These are phyloP conservation scores for Magnaporthales sp. DNA, from an alignment of 2,329 filamentous ascomycete genomes.

Conservation along the genomic window DNA sequence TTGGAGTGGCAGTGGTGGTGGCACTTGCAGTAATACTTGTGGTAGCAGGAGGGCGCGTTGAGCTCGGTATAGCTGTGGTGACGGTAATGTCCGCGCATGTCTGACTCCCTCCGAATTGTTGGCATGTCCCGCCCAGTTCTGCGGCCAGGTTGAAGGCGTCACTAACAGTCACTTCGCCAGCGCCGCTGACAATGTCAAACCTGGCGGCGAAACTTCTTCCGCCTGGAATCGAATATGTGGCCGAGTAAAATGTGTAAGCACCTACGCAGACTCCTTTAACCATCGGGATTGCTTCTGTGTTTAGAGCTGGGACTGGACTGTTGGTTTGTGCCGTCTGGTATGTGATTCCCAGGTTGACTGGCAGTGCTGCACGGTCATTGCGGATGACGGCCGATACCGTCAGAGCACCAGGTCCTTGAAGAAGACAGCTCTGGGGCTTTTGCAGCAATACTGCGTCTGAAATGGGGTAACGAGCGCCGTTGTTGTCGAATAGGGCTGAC, in stretches of 20 bases:
- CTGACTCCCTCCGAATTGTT: slow-evolving; percentile 26
- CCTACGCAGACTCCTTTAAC: slow-evolving; percentile 34
- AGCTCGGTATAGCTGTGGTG: slow-evolving; percentile 10
- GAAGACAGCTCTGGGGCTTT: slow-evolving; percentile 46
- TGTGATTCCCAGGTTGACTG: slow-evolving; percentile 31
- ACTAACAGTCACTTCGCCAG: slow-evolving; percentile 21
- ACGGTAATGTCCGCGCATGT: slow-evolving; percentile 17
- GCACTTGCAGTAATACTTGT: slow-evolving; percentile 17
- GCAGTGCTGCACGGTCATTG: slow-evolving; percentile 33
- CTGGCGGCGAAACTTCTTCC: slow-evolving; percentile 33
- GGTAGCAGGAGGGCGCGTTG: slow-evolving; percentile 14
- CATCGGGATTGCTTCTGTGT: slow-evolving; percentile 28
- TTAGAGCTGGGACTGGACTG: slow-evolving; percentile 33
- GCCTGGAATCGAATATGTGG: slow-evolving; percentile 33
- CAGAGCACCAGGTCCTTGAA: slow-evolving; percentile 30
- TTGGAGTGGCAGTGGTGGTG: slow-evolving; percentile 8
- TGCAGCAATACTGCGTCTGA: slow-evolving; percentile 48
- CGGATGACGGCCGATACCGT: slow-evolving; percentile 39
- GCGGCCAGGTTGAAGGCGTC: slow-evolving; percentile 41
- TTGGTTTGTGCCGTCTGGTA: slow-evolving; percentile 31
- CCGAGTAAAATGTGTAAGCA: slow-evolving; percentile 38
- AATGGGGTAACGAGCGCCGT: slow-evolving; percentile 44
- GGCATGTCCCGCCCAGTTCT: slow-evolving; percentile 34
- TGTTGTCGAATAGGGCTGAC: slow-evolving; percentile 42
- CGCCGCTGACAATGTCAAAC: slow-evolving; percentile 35